phyloP scores from a whole-genome alignment of 805 yeast genomes.

The Sporopachydermia quercuum region DNA sequence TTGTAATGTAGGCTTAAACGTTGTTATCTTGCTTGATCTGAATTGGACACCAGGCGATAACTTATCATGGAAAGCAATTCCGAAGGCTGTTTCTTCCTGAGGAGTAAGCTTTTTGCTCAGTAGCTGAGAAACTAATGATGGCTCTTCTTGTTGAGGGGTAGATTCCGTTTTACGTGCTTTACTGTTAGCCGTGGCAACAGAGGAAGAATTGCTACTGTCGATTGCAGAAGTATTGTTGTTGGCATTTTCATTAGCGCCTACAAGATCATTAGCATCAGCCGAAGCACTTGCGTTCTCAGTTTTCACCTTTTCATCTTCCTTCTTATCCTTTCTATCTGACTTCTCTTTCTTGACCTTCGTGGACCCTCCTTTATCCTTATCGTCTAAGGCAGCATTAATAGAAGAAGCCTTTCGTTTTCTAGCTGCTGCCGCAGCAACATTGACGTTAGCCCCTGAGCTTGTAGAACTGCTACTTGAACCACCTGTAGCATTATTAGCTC shows the following conservation, averaged over 20 bases:
- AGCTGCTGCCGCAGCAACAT: too few species aligned
- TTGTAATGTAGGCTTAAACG: conserved; percentile 65
- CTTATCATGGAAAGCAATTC: conserved; percentile 54
- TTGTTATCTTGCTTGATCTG: conserved; percentile 65
- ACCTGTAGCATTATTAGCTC: too few species aligned
- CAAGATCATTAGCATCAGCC: background rate
- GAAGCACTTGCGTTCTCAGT: too few species aligned
- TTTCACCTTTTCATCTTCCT: background rate
- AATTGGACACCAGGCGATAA: conserved; percentile 61
- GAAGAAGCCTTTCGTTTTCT: conserved; percentile 36
- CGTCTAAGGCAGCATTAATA: conserved; percentile 25
- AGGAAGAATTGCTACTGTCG: background rate
- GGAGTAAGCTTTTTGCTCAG: conserved; percentile 41
- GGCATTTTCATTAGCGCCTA: background rate
- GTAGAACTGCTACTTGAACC: too few species aligned
- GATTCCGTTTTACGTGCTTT: conserved; percentile 1
- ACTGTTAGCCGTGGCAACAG: too few species aligned
- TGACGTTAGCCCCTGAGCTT: too few species aligned
- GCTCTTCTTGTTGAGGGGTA: too few species aligned
- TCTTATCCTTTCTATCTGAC: conserved; percentile 1
- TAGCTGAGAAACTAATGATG: background rate
- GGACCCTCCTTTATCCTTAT: conserved; percentile 16
- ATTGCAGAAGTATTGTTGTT: background rate
- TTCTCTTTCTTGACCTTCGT: conserved; percentile 6
- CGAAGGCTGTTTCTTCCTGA: conserved; percentile 75